Percentiles rank a stretch among this genome's conserved stretches.
phyloP scores from a whole-genome alignment of 148 eudicot genomes.

The Nepenthes mirabilis region DNA sequence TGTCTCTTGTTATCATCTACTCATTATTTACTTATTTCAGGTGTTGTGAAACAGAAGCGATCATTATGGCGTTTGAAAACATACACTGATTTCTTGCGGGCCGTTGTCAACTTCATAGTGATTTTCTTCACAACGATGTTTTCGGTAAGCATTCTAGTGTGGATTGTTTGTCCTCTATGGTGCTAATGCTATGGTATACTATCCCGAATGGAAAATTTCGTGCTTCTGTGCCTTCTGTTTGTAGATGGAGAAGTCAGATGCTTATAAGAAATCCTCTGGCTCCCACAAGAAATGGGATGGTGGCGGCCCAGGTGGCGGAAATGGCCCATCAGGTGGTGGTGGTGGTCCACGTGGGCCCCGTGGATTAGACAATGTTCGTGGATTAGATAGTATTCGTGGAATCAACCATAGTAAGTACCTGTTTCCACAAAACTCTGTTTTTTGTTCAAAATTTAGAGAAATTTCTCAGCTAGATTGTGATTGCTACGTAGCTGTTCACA shows the following conservation, averaged over 20 bases:
- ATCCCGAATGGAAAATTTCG: not conserved
- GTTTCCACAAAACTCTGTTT: not conserved
- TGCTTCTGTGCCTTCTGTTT: not conserved
- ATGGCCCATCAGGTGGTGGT: conserved; percentile 74
- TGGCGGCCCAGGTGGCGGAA: conserved; percentile 89
- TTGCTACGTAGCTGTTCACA: no score
- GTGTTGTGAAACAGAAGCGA: conserved; percentile 68
- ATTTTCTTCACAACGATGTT: conserved; percentile 81
- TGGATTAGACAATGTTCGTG: conserved; percentile 45
- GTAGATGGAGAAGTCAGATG: conserved; percentile 90
- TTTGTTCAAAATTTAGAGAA: no score
- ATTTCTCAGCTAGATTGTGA: no score
- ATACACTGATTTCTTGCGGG: conserved; percentile 61
- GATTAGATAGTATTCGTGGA: conserved; percentile 63
- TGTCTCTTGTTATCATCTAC: no score
- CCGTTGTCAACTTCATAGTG: conserved; percentile 44
- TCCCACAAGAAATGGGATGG: conserved; percentile 91
- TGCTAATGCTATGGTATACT: not conserved
- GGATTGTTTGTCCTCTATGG: not conserved
- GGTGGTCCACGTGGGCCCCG: conserved; percentile 78
- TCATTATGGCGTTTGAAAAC: conserved; percentile 87
- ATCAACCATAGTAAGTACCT: conserved; percentile 67
- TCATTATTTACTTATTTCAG: conserved; percentile 15
- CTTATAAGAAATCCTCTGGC: conserved; percentile 67
- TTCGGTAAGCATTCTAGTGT: conserved; percentile 38